These are phyloP conservation scores for Penicillium tannophilum DNA, from an alignment of 495 filamentous ascomycete genomes.

Conservation along the genomic window DNA sequence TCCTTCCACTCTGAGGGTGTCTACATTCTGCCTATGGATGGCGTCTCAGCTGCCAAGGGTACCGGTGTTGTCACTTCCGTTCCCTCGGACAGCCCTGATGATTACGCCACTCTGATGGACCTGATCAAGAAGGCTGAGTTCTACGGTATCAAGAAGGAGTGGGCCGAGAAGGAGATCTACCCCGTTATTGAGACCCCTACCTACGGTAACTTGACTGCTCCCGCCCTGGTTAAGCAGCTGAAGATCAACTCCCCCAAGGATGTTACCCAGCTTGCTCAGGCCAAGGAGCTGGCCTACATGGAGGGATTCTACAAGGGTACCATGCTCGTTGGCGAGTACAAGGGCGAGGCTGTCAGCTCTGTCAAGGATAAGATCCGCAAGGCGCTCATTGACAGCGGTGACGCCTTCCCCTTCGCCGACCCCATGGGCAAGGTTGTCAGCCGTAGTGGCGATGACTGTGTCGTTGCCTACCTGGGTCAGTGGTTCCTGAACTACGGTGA, in stretches of 20 bases:
- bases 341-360: constrained; percentile 78
- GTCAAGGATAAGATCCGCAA: constrained; percentile 86
- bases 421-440: constrained; percentile 86
- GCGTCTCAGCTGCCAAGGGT: constrained; percentile 87
- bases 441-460: constrained; percentile 85
- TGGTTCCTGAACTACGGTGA: constrained; percentile 98
- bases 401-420: constrained; percentile 91
- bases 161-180: constrained; percentile 84
- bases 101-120: constrained; percentile 86
- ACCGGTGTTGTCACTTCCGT: constrained; percentile 96
- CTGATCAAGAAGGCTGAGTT: constrained; percentile 96
- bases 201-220: constrained; percentile 83
- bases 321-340: constrained; percentile 88
- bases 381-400: constrained; percentile 72
- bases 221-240: constrained; percentile 81
- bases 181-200: constrained; percentile 90
- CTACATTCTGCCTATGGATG: constrained; percentile 91
- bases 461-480: constrained; percentile 91
- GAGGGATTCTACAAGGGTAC: constrained; percentile 97
- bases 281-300: constrained; percentile 95
- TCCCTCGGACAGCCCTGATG: constrained; percentile 92
- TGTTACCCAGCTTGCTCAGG: constrained; percentile 82
- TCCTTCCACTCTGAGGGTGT: constrained; percentile 84
- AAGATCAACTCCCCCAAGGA: constrained; percentile 98
- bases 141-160: constrained; percentile 96